Base-by-base conservation (phyloP, 2,329 filamentous ascomycete species). In the Huntiella decipiens region DNA sequence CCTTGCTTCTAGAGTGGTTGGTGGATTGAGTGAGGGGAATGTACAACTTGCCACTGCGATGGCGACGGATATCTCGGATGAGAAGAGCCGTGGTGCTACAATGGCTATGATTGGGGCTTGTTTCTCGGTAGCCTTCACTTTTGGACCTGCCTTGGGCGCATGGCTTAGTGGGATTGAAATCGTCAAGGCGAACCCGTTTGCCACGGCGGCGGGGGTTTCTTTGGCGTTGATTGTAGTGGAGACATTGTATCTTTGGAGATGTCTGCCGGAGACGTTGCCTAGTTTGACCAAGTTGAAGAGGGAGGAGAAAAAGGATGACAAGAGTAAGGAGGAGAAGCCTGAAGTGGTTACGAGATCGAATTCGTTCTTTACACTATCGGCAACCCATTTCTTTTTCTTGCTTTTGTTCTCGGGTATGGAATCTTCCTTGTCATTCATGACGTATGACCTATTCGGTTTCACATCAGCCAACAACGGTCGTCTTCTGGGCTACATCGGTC, bases 351-450 rank as follows among this genome's bases (percentile, higher is more conserved):
- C 64, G 54, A 69, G 81, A 48, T 93, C 84, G 3, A 96, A 96
- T 62, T 85, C 81, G 3, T 85, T 91, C 53, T 63, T 74, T 28
- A 60, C 93, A 10, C 75, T 98, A 40, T 95, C 95, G 58, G 63
- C 79, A 1, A 78, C 84, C 0, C 91, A 98, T 61, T 81, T 96
- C 56, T 65, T 79, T 40, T 98, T 98, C 61, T 77, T 98, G 50
- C 76, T 98, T 10, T 94, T 94, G 63, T 98, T 98, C 64, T 94
- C 85, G 2, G 91, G 91, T 50, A 88, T 98, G 81, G 91, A 98
- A 59, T 96, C 94, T 61, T 94, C 86, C 1, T 72, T 98, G 3
- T 87, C 91, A 0, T 98, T 98, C 60, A 87, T 98, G 76, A 96
- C 88, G 0, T 93, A 91, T 56, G 88, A 94, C 45, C 73, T 98